A percentile compares a stretch with the other conserved stretches of the same genome.
These are phyloP conservation scores for Tylopilus sp. DNA, from an alignment of 768 basidiomycete genomes.

Conservation along the genomic window DNA sequence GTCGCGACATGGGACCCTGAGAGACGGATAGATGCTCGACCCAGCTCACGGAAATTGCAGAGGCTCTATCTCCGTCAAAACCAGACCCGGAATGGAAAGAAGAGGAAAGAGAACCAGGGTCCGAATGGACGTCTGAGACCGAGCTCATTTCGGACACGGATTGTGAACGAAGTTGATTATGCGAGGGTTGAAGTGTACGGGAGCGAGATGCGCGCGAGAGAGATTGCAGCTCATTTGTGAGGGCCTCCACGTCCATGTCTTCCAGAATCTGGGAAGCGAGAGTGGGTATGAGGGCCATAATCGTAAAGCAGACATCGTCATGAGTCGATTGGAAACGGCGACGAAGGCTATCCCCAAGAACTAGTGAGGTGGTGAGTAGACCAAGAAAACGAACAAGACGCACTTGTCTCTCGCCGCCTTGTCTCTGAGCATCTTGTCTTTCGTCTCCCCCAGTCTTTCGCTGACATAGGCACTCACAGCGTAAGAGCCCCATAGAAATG, in stretches of 20 bases:
- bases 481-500: conserved; percentile 60
- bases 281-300: conserved; percentile 66
- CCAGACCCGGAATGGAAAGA: conserved; percentile 38
- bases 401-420: conserved; percentile 59
- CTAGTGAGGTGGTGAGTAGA: not conserved
- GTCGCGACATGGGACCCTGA: conserved; percentile 1
- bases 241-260: conserved; percentile 72
- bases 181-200: conserved; percentile 10
- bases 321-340: conserved; percentile 74
- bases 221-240: conserved; percentile 55
- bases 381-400: conserved; percentile 3
- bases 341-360: conserved; percentile 46
- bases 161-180: conserved; percentile 25
- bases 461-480: conserved; percentile 56
- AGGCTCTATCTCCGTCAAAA: conserved; percentile 36
- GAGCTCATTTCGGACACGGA: conserved; percentile 36
- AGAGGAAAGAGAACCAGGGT: conserved; percentile 40
- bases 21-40: conserved; percentile 37
- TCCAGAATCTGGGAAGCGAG: conserved; percentile 61
- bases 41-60: conserved; percentile 41
- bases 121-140: conserved; percentile 41
- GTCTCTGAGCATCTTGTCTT: conserved; percentile 58
- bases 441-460: conserved; percentile 62
- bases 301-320: conserved; percentile 72
- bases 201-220: conserved; percentile 36